These are phyloP conservation scores for Piper betle DNA, from an alignment of 164 flowering plant species.

Conservation along the genomic window DNA sequence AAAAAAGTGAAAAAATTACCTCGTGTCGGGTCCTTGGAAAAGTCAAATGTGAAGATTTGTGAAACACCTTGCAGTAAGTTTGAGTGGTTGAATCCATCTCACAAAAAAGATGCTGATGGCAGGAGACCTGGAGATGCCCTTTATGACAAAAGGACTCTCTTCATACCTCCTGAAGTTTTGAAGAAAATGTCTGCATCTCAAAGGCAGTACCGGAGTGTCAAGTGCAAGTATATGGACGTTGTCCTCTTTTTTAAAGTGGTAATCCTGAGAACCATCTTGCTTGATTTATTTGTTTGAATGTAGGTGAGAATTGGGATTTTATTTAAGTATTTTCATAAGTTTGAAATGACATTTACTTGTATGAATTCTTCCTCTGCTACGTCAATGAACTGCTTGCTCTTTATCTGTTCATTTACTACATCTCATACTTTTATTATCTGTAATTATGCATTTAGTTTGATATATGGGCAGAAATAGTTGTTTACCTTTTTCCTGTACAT, in stretches of 20 bases:
- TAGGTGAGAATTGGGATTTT: too few relatives aligned
- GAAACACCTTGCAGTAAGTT: constrained; percentile 50
- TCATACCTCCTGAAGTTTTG: constrained; percentile 73
- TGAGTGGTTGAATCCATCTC: constrained; percentile 77
- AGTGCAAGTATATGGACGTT: constrained; percentile 84
- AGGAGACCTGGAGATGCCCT: constrained; percentile 66
- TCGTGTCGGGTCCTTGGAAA: constrained; percentile 14
- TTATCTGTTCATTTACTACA: too few relatives aligned
- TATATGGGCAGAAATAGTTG: background rate
- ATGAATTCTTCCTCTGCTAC: too few relatives aligned
- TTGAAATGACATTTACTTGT: too few relatives aligned
- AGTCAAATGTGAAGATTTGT: constrained; percentile 7
- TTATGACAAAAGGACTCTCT: constrained; percentile 68
- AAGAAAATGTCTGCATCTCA: constrained; percentile 88
- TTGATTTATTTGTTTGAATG: background rate
- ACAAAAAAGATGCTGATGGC: constrained; percentile 60
- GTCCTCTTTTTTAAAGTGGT: constrained; percentile 96
- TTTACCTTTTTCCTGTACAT: background rate
- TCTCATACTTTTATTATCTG: background rate
- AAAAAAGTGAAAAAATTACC: constrained; percentile 45
- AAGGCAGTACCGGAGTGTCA: constrained; percentile 78
- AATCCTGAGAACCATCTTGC: constrained; percentile 14
- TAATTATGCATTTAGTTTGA: background rate
- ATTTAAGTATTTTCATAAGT: too few relatives aligned
- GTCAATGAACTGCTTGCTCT: too few relatives aligned